Evolutionary conservation across 2,329 filamentous ascomycete species (phyloP).

Genomic region (Trichoderma lentiforme): DNA sequence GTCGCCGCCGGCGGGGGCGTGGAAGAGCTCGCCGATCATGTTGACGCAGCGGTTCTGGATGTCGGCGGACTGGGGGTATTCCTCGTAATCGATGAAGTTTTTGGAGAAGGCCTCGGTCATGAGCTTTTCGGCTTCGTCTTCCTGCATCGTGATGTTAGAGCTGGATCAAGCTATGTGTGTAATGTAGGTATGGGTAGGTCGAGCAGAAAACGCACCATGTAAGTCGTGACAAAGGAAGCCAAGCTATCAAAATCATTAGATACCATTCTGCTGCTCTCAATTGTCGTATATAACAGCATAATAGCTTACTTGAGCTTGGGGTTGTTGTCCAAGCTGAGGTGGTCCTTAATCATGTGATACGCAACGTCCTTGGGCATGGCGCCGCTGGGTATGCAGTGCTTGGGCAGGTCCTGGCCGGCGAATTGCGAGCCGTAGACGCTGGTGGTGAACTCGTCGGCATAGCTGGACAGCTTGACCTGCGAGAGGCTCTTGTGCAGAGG

Average conservation of each 20-base stretch:
- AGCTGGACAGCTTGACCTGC: slow-evolving; percentile 48
- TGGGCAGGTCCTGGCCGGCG: slow-evolving; percentile 75
- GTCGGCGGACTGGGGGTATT: slow-evolving; percentile 76
- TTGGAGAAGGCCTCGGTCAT: slow-evolving; percentile 91
- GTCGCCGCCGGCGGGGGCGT: slow-evolving; percentile 65
- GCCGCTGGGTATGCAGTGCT: slow-evolving; percentile 78
- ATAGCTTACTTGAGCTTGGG: slow-evolving; percentile 71
- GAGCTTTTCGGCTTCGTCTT: slow-evolving; percentile 92
- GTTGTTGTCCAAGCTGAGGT: slow-evolving; percentile 86
- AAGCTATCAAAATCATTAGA: slow-evolving; percentile 43
- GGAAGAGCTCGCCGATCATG: slow-evolving; percentile 88
- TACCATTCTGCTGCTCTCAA: background rate
- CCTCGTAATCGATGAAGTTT: slow-evolving; percentile 91
- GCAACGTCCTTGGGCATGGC: slow-evolving; percentile 92
- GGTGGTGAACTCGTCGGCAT: slow-evolving; percentile 62
- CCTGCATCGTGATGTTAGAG: slow-evolving; percentile 44
- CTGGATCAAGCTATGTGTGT: background rate
- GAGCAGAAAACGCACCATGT: slow-evolving; percentile 63
- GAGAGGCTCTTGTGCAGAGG: slow-evolving; percentile 23
- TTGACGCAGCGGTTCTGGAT: slow-evolving; percentile 90
- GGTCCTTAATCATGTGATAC: slow-evolving; percentile 97
- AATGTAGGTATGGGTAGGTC: background rate
- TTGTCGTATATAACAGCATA: background rate
- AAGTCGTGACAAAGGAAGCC: slow-evolving; percentile 91
- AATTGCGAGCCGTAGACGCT: slow-evolving; percentile 88